Evolutionary conservation across 805 yeast species (phyloP), one percentile per base, ranked within the genome.

Genomic region (Tanozyma kutaoensis): DNA sequence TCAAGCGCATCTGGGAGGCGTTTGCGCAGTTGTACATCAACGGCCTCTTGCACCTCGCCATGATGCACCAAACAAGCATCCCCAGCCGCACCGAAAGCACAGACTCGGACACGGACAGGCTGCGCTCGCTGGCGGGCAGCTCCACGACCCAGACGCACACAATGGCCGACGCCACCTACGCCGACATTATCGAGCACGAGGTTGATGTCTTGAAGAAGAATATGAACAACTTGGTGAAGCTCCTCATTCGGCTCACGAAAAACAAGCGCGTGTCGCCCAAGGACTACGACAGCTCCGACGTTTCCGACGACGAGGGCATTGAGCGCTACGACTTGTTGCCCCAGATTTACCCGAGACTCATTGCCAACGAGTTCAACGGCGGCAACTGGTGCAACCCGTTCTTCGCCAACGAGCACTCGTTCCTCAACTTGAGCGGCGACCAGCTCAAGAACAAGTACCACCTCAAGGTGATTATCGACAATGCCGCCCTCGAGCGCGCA

Each of bases 311-410:
- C 10, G 48, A 42, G 22, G 47, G 60, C 5, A 52, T 48, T 27
- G 57, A 52, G 19, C 34, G 64, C 14, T 48, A 39, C 33, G 49
- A 57, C 25, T 27, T 50, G 11, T 34, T 76, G 20, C 91, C 88
- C 0, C 77, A 76, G 43, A 52, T 74, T 2, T 69, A 73, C 36
- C 85, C 91, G 7, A 58, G 91, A 32, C 75, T 78, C 39, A 50
- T 79, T 12, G 59, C 65, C 23, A 72, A 72, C 16, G 70, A 67
- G 29, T 78, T 73, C 45, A 73, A 73, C 38, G 88, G 85, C 12
- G 88, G 86, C n/a, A 73, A 75, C 33, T 78, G 85, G 76, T 66
- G 69, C 25, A 77, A 76, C 39, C 81, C 80, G 15, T 75, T 76
- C 37, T 67, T 70, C 36, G 45, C 59, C 24, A 41, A 58, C 25